Conservation (phyloP, 2,329 filamentous ascomycete genomes). For the Beauveria scarabaeidicola region DNA sequence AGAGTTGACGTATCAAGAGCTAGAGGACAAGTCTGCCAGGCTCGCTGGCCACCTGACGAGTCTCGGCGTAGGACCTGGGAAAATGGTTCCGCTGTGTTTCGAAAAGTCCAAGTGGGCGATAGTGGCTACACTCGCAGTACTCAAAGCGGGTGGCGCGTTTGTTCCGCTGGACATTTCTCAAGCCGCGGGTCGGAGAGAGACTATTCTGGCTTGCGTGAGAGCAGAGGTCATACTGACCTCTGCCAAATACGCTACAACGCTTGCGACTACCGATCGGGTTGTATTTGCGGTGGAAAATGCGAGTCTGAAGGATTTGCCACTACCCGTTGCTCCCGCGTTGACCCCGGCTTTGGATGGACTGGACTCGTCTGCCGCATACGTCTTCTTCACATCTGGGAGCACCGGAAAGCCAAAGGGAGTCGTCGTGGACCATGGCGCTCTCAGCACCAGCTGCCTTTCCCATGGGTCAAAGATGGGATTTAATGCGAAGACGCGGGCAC, state of each 20-base stretch:
- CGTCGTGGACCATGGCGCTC: constrained; percentile 36
- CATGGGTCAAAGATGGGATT: constrained; percentile 40
- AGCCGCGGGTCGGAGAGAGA: not conserved
- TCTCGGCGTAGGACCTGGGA: constrained; percentile 21
- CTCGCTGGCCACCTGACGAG: not conserved
- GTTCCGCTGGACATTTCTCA: constrained; percentile 26
- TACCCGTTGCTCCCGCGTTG: not conserved
- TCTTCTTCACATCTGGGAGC: constrained; percentile 22
- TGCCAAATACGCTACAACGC: not conserved
- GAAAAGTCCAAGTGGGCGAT: constrained; percentile 23
- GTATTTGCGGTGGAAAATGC: not conserved
- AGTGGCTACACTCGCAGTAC: constrained; percentile 20
- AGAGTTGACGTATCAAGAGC: constrained; percentile 28
- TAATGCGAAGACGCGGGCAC: constrained; percentile 37
- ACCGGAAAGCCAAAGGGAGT: constrained; percentile 22
- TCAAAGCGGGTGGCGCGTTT: constrained; percentile 40
- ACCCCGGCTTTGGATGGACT: not conserved
- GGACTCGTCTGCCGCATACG: constrained; percentile 14
- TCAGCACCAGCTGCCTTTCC: constrained; percentile 41
- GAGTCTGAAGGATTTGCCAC: not conserved
- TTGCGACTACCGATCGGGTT: not conserved
- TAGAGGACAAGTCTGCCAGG: not conserved
- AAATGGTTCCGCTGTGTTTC: constrained; percentile 20
- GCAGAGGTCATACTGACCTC: not conserved
- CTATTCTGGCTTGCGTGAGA: not conserved